Base-by-base conservation (phyloP, 257 asterid species). In the Nicotiana tomentosiformis region DNA sequence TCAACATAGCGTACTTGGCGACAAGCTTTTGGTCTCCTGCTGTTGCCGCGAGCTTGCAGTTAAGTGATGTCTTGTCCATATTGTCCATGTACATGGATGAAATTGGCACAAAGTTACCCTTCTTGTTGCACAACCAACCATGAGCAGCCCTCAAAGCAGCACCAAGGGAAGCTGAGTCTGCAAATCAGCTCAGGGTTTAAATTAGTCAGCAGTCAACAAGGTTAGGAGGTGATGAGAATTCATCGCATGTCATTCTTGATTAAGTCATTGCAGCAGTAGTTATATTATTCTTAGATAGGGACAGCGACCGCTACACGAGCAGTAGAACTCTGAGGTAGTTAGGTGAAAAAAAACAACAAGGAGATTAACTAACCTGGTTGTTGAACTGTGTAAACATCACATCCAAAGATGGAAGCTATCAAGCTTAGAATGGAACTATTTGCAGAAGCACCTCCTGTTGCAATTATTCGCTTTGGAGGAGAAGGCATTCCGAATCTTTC, bases 71-170 rank as follows among this genome's bases (percentile, higher is more conserved):
- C 74, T 86, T 86, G 69, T 92, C 97, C 92, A 95, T 70, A 88
- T 86, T 91, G 89, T 90, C 91, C 81, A 30, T 46, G 81, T 95
- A 93, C 93, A 95, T 90, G 84, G 82, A 46, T 10, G 93, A 88
- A 43, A 92, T 93, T 0, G 97, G 94, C 10, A 92, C 88, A 77
- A 95, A 90, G 2, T 68, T 56, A 0, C 93, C 97, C 88, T 90
- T 90, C 87, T 87, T 86, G 85, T 89, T 69, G 90, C 98, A 93
- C 92, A 95, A 62, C 98, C 98, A 95, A 51, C 98, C 99, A 46
- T 95, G 98, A 78, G 99, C 99, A 4, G 99, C 97, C 91, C 98
- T 92, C 82, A 95, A 58, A 66, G 99, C 97, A 82, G 98, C 99
- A 53, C 98, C 99, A 88, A 93, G 86, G 10, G 97, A 95, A 83